Base-by-base conservation (phyloP, 495 filamentous ascomycete species). In the Viridothelium virens region DNA sequence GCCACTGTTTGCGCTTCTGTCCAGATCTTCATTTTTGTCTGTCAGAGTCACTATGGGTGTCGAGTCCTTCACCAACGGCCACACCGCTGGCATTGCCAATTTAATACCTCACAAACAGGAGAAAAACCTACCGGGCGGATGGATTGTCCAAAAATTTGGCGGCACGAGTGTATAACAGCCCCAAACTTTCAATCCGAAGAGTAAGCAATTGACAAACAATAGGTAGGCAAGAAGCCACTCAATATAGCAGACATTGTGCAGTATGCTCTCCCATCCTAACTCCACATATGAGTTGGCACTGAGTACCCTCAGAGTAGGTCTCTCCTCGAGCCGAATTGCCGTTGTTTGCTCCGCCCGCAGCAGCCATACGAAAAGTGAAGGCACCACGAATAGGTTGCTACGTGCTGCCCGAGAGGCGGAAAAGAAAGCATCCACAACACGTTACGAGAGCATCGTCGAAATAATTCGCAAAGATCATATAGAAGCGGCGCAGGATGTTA, bases 261-360 rank as follows among this genome's bases (percentile, higher is more conserved):
- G 53, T 59, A 59, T 59, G 53, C 31, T 18, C 14, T 3, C 31
- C 7, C 4, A 12, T 36, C 25, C 18, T 6, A 2, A 2, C 16
- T 39, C 10, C 37, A 11, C 34, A 53, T 10, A 5, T 18, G 63
- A 50, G 4, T 47, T 6, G 39, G 3, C 63, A 47, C 66, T 70
- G 63, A 68, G 38, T 73, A 70, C 50, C 63, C 63, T 38, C 69
- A 96, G 91, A 73, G 79, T 85, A 34, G 86, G 84, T 73, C 79
- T 94, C 53, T 75, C 77, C 37, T 79, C 84, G 41, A 83, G 90
- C 67, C 86, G 83, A 73, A 85, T 96, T 66, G 92, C 89, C 44
- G 87, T 97, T 48, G 91, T 97, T 36, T 97, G 94, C 73, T 98
- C 94, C 50, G 94, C 94, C 31, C 79, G 92, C 74, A 96, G 91